phyloP scores from a whole-genome alignment of 805 yeast species.

The Hanseniaspora lachancei region DNA sequence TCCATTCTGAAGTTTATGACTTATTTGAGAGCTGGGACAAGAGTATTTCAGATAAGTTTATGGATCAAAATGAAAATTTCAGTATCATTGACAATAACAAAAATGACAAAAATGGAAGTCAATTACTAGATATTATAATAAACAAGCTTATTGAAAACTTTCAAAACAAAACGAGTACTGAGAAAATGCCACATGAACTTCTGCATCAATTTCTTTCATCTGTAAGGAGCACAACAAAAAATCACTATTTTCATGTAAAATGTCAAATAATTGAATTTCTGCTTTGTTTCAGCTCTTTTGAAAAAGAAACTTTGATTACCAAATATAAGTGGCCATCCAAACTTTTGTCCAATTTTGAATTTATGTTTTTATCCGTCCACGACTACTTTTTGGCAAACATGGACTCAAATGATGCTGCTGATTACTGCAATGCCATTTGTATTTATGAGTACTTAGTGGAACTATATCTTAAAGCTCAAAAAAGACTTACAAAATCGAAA shows the following conservation, averaged over 20 bases:
- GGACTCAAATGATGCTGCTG: conserved; percentile 3
- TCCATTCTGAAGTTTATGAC: conserved; percentile 24
- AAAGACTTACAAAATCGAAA: conserved; percentile 24
- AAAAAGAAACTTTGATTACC: conserved; percentile 21
- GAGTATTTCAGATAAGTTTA: conserved; percentile 25
- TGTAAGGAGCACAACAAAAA: conserved; percentile 20
- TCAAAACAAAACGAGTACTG: conserved; percentile 18
- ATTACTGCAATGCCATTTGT: conserved; percentile 24
- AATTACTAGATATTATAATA: not conserved
- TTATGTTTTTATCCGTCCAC: conserved; percentile 25
- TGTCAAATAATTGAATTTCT: conserved; percentile 23
- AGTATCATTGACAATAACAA: conserved; percentile 20
- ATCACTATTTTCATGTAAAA: conserved; percentile 31
- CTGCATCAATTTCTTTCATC: conserved; percentile 20
- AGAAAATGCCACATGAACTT: conserved; percentile 16
- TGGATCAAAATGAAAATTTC: conserved; percentile 14
- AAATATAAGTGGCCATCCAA: conserved; percentile 31
- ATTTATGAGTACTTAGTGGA: conserved; percentile 38
- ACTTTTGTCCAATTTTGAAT: conserved; percentile 27
- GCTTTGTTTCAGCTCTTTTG: conserved; percentile 15
- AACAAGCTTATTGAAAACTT: conserved; percentile 17
- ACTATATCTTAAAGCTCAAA: conserved; percentile 27
- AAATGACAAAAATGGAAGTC: not conserved
- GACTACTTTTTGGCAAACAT: conserved; percentile 19
- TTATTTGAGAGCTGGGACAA: conserved; percentile 29